Conservation (phyloP, 345 rosid species). For the Cardamine chenopodiifolia region DNA sequence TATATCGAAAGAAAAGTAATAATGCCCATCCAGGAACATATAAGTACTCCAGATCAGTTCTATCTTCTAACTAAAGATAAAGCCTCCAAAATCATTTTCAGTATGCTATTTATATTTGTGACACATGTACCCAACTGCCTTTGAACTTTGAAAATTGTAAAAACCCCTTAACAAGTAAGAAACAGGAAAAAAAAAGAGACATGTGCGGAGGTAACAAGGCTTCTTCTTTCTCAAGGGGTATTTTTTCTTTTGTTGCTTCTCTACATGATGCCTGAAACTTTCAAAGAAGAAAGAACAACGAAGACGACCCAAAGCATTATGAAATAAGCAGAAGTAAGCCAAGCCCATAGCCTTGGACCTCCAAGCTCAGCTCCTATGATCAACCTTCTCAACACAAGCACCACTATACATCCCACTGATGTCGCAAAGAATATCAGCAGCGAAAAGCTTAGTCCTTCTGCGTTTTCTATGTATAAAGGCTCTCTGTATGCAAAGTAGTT, state of each 20-base stretch:
- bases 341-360: slow-evolving; percentile 88
- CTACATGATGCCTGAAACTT: slow-evolving; percentile 65
- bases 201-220: not conserved
- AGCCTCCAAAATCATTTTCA: slow-evolving; percentile 16
- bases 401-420: slow-evolving; percentile 73
- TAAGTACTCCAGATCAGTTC: too few relatives aligned
- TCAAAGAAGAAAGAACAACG: slow-evolving; percentile 75
- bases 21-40: too few relatives aligned
- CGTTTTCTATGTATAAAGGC: slow-evolving; percentile 65
- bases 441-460: slow-evolving; percentile 78
- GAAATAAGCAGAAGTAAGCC: slow-evolving; percentile 65
- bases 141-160: slow-evolving; percentile 6
- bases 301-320: slow-evolving; percentile 82
- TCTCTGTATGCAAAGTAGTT: slow-evolving; percentile 68
- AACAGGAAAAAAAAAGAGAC: not conserved
- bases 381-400: slow-evolving; percentile 74
- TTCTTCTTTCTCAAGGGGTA: slow-evolving; percentile 5
- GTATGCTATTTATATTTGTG: not conserved
- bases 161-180: not conserved
- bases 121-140: slow-evolving; percentile 19
- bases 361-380: slow-evolving; percentile 85
- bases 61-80: slow-evolving; percentile 16
- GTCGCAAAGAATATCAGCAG: slow-evolving; percentile 78
- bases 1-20: not conserved
- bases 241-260: not conserved